Conservation (phyloP, 768 basidiomycete genomes). For the Trametes cubensis region DNA sequence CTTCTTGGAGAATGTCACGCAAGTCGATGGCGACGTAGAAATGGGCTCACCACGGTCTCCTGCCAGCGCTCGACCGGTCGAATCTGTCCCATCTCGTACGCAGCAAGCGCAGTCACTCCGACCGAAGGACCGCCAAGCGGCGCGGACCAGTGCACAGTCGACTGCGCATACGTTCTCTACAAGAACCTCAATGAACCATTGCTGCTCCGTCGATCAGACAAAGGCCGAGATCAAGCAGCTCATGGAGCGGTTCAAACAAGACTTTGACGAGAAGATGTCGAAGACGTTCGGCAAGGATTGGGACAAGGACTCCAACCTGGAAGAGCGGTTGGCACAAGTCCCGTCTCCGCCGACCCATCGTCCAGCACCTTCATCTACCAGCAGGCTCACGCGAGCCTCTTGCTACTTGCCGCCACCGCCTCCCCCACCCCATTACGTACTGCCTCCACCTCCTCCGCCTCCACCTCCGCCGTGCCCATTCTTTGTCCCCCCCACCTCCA, state of each 20-base stretch:
- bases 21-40: conserved; percentile 7
- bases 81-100: background rate
- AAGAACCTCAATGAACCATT: background rate
- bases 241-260: conserved; percentile 22
- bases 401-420: background rate
- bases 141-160: background rate
- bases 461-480: conserved; percentile 8
- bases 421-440: conserved; percentile 1
- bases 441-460: background rate
- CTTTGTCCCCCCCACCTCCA: conserved; percentile 4
- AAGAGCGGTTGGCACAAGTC: conserved; percentile 3
- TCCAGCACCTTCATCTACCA: background rate
- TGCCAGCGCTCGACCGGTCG: background rate
- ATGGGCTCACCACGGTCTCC: background rate
- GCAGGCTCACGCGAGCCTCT: background rate
- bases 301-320: conserved; percentile 1
- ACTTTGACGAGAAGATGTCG: conserved; percentile 26
- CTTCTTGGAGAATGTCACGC: background rate
- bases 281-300: conserved; percentile 27
- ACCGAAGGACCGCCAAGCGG: background rate
- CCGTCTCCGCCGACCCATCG: conserved; percentile 13
- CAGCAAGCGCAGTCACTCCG: conserved; percentile 12
- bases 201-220: conserved; percentile 24
- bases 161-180: background rate
- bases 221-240: conserved; percentile 27